Conservation (phyloP, 139 green algal genomes). For the Coelastrella sp. region DNA sequence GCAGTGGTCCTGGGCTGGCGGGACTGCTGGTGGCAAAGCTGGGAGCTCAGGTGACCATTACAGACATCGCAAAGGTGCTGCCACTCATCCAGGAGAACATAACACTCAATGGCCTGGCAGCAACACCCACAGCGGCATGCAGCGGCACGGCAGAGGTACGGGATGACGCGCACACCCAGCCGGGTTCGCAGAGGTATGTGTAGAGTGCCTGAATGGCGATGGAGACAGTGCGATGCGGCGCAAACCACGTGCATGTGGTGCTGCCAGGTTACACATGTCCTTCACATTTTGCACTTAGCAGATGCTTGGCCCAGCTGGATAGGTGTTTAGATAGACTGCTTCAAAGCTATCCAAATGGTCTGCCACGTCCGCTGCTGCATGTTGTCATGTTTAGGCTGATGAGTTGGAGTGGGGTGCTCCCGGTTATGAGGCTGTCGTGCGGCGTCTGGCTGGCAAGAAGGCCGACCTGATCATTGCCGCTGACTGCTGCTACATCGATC, state of each 20-base stretch:
- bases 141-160: conserved; percentile 45
- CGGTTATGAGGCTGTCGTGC: conserved; percentile 8
- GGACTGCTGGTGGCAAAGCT: conserved; percentile 67
- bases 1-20: conserved; percentile 63
- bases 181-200: too few relatives aligned
- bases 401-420: conserved; percentile 63
- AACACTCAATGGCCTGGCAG: conserved; percentile 51
- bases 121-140: neutral
- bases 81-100: conserved; percentile 62
- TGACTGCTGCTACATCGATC: conserved; percentile 73
- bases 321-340: too few relatives aligned
- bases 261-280: too few relatives aligned
- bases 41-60: conserved; percentile 65
- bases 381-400: conserved; percentile 43
- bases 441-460: conserved; percentile 1
- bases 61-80: conserved; percentile 64
- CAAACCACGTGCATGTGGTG: too few relatives aligned
- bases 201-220: too few relatives aligned
- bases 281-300: too few relatives aligned
- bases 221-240: too few relatives aligned
- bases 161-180: too few relatives aligned
- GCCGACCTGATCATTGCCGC: conserved; percentile 64
- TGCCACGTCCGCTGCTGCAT: neutral
- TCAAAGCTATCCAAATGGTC: too few relatives aligned
- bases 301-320: too few relatives aligned